phyloP scores from a whole-genome alignment of 139 green algal species.

The Edaphochlamys debaryana region DNA sequence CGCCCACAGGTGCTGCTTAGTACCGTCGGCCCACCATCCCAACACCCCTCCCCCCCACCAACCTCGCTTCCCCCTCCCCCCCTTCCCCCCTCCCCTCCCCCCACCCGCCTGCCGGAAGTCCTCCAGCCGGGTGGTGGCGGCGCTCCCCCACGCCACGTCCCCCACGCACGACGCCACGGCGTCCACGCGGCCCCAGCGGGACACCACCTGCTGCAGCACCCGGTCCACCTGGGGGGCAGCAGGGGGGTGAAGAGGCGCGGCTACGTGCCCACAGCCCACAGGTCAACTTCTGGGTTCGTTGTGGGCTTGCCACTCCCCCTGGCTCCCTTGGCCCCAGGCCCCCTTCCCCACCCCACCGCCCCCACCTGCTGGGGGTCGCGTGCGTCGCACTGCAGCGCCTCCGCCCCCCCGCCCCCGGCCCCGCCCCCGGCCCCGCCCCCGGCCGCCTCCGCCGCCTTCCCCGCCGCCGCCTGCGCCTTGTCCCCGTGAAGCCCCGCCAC shows the following conservation, averaged over 20 bases:
- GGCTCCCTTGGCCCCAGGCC: neutral
- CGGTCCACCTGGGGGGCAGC: conserved; percentile 33
- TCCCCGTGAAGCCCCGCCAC: conserved; percentile 11
- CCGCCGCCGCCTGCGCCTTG: neutral
- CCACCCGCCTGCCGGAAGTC: neutral
- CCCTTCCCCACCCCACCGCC: neutral
- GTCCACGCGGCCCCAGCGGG: conserved; percentile 40
- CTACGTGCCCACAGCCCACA: neutral
- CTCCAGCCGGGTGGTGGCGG: conserved; percentile 33
- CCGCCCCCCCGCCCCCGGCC: no score
- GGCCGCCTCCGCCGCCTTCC: neutral
- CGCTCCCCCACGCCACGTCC: conserved; percentile 27
- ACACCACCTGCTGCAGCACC: conserved; percentile 15
- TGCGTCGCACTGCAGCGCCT: conserved; percentile 37
- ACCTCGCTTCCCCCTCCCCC: neutral
- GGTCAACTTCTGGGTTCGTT: neutral
- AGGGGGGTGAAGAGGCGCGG: neutral
- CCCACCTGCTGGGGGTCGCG: conserved; percentile 9
- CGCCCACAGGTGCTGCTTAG: no score
- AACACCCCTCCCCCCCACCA: neutral
- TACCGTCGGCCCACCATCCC: no score
- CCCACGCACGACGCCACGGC: conserved; percentile 45
- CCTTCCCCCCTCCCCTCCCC: neutral
- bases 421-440: neutral
- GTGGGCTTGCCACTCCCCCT: no score